phyloP scores from a whole-genome alignment of 2,329 filamentous ascomycete genomes.

The Scytalidium lignicola region DNA sequence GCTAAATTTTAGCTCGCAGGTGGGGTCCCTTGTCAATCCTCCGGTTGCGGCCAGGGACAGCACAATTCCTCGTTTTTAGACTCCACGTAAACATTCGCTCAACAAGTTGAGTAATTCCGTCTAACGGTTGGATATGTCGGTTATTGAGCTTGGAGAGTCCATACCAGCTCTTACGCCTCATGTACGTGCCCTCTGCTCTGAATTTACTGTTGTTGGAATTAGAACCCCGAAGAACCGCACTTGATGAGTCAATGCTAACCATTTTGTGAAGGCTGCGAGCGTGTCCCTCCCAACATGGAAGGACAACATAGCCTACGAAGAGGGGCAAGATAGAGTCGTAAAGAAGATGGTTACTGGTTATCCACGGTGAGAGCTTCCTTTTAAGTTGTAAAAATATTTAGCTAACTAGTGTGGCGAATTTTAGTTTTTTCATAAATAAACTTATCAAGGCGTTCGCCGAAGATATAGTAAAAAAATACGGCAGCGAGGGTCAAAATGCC shows the following conservation, averaged over 20 bases:
- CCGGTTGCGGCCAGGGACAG: background rate
- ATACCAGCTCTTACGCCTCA: conserved; percentile 29
- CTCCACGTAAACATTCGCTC: background rate
- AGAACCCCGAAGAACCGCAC: conserved; percentile 64
- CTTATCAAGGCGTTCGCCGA: conserved; percentile 69
- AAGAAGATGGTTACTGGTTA: conserved; percentile 85
- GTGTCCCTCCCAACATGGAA: conserved; percentile 90
- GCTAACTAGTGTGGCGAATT: conserved; percentile 16
- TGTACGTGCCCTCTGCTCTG: conserved; percentile 19
- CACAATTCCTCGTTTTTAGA: background rate
- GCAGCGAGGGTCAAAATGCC: conserved; percentile 57
- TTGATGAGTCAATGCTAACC: conserved; percentile 2
- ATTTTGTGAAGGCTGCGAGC: conserved; percentile 69
- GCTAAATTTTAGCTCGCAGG: conserved; percentile 3
- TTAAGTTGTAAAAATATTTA: background rate
- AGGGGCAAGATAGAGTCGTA: conserved; percentile 83
- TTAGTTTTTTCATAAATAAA: conserved; percentile 86
- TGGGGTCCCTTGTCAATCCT: background rate
- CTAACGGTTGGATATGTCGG: conserved; percentile 19
- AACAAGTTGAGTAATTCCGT: background rate
- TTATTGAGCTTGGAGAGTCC: conserved; percentile 28
- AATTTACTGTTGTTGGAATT: conserved; percentile 65
- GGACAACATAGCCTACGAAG: conserved; percentile 88
- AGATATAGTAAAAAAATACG: conserved; percentile 62
- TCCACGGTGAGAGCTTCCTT: conserved; percentile 54